A percentile compares a stretch with the other conserved stretches of the same genome.
Evolutionary conservation across 2,329 filamentous ascomycete genomes (phyloP).

Genomic region (Apiospora hydei): DNA sequence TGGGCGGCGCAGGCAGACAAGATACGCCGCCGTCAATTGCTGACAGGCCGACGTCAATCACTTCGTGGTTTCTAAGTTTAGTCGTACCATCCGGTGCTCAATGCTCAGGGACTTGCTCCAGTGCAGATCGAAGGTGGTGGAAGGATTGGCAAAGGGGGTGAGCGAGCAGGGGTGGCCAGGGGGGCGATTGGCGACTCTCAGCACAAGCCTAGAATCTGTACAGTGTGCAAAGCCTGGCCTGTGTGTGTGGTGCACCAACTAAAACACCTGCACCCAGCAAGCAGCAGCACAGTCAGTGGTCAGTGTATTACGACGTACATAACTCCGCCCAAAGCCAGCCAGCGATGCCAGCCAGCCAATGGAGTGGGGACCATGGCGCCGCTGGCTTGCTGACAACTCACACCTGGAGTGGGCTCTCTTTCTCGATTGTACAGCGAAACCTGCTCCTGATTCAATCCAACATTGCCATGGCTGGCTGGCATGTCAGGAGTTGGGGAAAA

Average conservation of each 20-base stretch:
- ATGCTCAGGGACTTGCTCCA: background rate
- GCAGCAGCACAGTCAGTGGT: background rate
- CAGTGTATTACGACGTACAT: slow-evolving; percentile 16
- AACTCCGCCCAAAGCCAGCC: slow-evolving; percentile 9
- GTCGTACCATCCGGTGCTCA: background rate
- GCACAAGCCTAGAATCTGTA: slow-evolving; percentile 3
- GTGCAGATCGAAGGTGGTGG: slow-evolving; percentile 16
- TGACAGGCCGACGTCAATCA: slow-evolving; percentile 6
- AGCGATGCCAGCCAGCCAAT: background rate
- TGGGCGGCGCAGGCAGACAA: background rate
- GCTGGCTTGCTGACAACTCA: slow-evolving; percentile 18
- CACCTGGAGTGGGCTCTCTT: background rate
- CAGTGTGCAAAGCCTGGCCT: background rate
- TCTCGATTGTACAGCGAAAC: background rate
- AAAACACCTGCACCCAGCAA: background rate
- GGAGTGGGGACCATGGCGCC: background rate
- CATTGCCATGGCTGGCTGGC: background rate
- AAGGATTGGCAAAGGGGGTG: slow-evolving; percentile 9
- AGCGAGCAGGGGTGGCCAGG: background rate
- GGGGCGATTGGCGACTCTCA: no score
- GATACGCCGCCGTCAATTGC: background rate
- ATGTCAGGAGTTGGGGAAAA: background rate
- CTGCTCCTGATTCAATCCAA: slow-evolving; percentile 8
- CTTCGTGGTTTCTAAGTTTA: slow-evolving; percentile 18
- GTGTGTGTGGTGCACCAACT: background rate